A percentile compares a stretch with the other conserved stretches of the same genome.
Conservation (phyloP, 2,329 filamentous ascomycete species). For the Fusarium setosum region DNA sequence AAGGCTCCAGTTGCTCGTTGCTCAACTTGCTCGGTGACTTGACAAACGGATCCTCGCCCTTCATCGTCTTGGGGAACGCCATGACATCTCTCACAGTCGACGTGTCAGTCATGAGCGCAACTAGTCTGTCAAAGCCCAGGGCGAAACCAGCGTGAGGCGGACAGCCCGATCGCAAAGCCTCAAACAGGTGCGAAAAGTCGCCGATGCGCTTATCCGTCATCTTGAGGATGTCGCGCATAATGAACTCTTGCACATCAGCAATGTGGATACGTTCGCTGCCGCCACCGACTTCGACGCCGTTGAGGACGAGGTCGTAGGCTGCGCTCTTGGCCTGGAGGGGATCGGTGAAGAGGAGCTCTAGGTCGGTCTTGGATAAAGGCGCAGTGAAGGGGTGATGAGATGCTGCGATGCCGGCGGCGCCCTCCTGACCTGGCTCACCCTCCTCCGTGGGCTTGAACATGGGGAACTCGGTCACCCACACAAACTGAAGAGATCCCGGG, state of each 20-base stretch:
- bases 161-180: constrained; percentile 85
- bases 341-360: constrained; percentile 77
- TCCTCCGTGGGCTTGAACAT: constrained; percentile 82
- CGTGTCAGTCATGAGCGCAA: constrained; percentile 81
- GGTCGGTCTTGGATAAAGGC: constrained; percentile 76
- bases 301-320: constrained; percentile 96
- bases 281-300: constrained; percentile 93
- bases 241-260: constrained; percentile 82
- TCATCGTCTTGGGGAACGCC: constrained; percentile 94
- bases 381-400: constrained; percentile 98
- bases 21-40: constrained; percentile 79
- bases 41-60: constrained; percentile 87
- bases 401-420: constrained; percentile 80
- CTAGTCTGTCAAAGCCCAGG: constrained; percentile 88
- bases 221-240: constrained; percentile 85
- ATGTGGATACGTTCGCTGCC: constrained; percentile 94
- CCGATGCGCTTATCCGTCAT: constrained; percentile 78
- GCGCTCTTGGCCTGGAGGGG: constrained; percentile 82
- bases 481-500: constrained; percentile 68
- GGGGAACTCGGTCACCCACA: constrained; percentile 92
- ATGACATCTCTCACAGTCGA: constrained; percentile 92
- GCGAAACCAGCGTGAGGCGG: constrained; percentile 96
- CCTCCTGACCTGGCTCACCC: constrained; percentile 81
- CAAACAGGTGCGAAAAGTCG: constrained; percentile 87
- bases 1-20: constrained; percentile 62